phyloP scores from a whole-genome alignment of 2,329 filamentous ascomycete genomes.

The Domatiomyces globalis region DNA sequence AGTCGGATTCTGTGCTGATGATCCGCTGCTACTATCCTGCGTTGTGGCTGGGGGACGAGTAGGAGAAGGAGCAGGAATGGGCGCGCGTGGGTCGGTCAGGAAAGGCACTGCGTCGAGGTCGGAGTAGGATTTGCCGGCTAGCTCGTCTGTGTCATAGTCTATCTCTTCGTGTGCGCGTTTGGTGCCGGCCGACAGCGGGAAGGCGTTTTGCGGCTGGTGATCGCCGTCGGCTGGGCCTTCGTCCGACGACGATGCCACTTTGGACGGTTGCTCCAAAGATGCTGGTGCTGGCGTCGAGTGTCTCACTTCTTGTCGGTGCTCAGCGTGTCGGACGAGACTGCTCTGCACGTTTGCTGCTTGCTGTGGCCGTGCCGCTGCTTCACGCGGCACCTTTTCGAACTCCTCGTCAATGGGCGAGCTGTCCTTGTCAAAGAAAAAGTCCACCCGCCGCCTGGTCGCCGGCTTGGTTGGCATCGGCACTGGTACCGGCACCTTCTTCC shows the following conservation, averaged over 20 bases:
- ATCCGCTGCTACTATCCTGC: conserved; percentile 8
- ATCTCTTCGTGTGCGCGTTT: conserved; percentile 15
- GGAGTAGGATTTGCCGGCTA: conserved; percentile 34
- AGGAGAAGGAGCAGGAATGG: conserved; percentile 13
- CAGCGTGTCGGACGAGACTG: neutral
- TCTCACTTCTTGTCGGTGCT: neutral
- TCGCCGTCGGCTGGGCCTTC: neutral
- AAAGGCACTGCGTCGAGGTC: conserved; percentile 39
- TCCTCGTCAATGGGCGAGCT: neutral
- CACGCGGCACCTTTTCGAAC: neutral
- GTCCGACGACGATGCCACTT: neutral
- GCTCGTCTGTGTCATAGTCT: conserved; percentile 30
- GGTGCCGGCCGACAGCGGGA: neutral
- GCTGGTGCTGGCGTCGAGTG: neutral
- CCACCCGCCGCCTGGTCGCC: neutral
- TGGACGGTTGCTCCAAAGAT: neutral
- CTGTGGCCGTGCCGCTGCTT: neutral
- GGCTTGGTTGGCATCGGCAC: neutral
- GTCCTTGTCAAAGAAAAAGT: neutral
- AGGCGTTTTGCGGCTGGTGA: neutral
- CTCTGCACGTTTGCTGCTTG: neutral
- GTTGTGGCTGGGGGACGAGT: conserved; percentile 2
- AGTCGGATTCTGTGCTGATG: conserved; percentile 6
- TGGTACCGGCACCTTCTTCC: neutral
- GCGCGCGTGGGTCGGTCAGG: conserved; percentile 27